Evolutionary conservation across 306 rosid species (phyloP), one percentile per base, ranked within the genome.

Genomic region (Inga laurina): DNA sequence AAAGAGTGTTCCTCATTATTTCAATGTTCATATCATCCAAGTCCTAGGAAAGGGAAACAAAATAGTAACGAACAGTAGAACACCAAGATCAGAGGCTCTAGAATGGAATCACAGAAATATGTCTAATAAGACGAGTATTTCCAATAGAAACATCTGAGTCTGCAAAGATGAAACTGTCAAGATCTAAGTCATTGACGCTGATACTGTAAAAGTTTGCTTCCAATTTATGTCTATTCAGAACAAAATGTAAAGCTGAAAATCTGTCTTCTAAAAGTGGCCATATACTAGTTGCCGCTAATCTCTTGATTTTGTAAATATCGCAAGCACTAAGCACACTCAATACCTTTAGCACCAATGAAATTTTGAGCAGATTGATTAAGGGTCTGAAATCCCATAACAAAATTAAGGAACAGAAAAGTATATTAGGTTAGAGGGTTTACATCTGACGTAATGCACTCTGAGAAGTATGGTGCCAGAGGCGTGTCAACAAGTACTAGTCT

Each of bases 11-110:
- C 88, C 99, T 91, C 99, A 96, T 94, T 61, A 96, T 96, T 87
- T 96, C 98, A 62, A 94, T 96, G 88, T 96, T 96, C 98, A 96
- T 94, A 86, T 96, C 99, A 91, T 96, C 99, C 93, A 94, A 90
- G 87, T 94, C 99, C 99, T 96, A 73, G 3, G 68, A 49, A 85
- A n/a, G 71, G 32, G 48, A 37, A 81, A 30, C 41, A 37, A 65
- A 84, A 8, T 43, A 32, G 37, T 39, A 87, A 32, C 10, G 66
- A 85, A n/a, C 39, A 62, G 45, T 46, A 81, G 43, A 82, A 77
- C 45, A 70, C 44, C 49, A 73, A 81, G 76, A 49, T 67, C 64
- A 41, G 6, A 24, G 57, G 56, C 27, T 22, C 13, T 72, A 45
- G 59, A 70, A 48, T 32, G 76, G 57, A 49, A 80, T 72, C 72